These are phyloP conservation scores for Podaxis mareebaensis DNA, from an alignment of 768 basidiomycete species.

Conservation along the genomic window DNA sequence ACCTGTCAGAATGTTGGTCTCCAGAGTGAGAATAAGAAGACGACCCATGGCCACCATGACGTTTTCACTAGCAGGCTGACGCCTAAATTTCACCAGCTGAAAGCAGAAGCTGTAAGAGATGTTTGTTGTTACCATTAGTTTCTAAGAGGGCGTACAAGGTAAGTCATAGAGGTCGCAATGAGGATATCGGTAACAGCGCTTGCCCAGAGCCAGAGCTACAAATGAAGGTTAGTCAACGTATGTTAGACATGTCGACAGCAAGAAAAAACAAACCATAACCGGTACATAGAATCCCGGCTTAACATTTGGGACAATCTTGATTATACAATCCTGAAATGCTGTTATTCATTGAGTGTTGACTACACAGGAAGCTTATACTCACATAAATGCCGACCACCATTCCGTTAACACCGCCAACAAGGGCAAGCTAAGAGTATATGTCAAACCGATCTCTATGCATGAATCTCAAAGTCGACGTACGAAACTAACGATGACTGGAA, in stretches of 20 bases:
- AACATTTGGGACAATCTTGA: neutral
- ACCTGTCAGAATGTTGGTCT: constrained; percentile 9
- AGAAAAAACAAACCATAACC: neutral
- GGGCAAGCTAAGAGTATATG: neutral
- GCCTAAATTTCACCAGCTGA: neutral
- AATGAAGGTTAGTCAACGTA: neutral
- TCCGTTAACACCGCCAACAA: neutral
- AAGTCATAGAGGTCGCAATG: constrained; percentile 9
- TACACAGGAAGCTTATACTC: neutral
- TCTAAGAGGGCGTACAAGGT: neutral
- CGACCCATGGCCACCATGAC: neutral
- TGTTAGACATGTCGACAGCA: too few species aligned
- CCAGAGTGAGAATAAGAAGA: neutral
- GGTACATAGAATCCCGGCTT: neutral
- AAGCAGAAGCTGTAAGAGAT: neutral
- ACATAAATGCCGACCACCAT: constrained; percentile 5
- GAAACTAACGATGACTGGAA: neutral
- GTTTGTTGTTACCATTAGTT: neutral
- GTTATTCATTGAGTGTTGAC: neutral
- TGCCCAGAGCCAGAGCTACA: neutral
- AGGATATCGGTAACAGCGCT: neutral
- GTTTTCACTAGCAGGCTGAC: neutral
- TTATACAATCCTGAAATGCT: neutral
- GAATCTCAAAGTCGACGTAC: neutral
- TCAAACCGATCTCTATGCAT: neutral